A percentile compares a stretch with the other conserved stretches of the same genome.
Evolutionary conservation across 1,284 basidiomycete species (phyloP).

Genomic region (Puccinia hordei): DNA sequence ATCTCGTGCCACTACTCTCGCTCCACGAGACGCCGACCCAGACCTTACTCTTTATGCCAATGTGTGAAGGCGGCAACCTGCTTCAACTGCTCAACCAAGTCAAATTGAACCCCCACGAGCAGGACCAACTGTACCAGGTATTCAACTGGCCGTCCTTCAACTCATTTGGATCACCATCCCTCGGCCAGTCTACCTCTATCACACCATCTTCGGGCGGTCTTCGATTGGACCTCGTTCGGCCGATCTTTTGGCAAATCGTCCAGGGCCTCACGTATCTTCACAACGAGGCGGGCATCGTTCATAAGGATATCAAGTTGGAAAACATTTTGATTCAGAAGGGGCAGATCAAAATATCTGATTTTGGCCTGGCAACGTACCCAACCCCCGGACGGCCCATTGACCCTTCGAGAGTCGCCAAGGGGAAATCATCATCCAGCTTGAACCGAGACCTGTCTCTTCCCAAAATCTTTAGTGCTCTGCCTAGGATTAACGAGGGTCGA

Average conservation of each 20-base stretch:
- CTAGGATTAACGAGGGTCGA: constrained; percentile 34
- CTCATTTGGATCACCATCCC: constrained; percentile 16
- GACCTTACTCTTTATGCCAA: constrained; percentile 80
- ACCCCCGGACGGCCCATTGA: constrained; percentile 64
- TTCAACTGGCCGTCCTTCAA: constrained; percentile 29
- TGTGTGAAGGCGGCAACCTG: constrained; percentile 79
- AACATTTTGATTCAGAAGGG: constrained; percentile 86
- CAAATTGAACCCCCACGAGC: constrained; percentile 20
- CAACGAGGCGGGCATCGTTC: constrained; percentile 73
- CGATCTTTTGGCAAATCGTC: constrained; percentile 87
- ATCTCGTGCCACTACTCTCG: constrained; percentile 79
- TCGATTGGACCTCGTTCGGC: constrained; percentile 66
- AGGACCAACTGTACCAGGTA: constrained; percentile 33
- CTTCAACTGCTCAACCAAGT: constrained; percentile 73
- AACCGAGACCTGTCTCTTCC: constrained; percentile 35
- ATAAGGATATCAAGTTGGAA: constrained; percentile 93
- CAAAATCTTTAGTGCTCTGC: constrained; percentile 24
- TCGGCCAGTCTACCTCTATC: neutral
- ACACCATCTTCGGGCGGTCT: constrained; percentile 45
- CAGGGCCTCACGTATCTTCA: constrained; percentile 83
- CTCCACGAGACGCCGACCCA: constrained; percentile 68
- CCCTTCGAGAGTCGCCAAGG: neutral
- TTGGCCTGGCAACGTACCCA: constrained; percentile 68
- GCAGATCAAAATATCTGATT: constrained; percentile 77
- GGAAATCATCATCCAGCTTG: constrained; percentile 18